phyloP scores from a whole-genome alignment of 2,329 filamentous ascomycete species.

The Aureobasidium sp. region DNA sequence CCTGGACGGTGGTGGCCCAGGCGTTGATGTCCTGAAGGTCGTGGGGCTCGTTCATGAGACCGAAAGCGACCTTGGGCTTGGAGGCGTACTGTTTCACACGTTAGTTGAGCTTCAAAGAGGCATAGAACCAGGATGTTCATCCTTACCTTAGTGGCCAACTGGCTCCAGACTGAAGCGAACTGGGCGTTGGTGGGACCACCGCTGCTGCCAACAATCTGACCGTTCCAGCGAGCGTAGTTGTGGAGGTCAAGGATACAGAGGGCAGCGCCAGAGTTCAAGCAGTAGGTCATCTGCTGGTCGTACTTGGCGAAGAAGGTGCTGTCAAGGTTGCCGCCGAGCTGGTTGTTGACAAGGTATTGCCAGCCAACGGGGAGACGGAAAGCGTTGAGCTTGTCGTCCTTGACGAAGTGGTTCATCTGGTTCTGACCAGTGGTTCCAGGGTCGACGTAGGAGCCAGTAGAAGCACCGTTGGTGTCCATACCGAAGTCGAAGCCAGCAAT shows the following conservation, averaged over 20 bases:
- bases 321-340: constrained; percentile 20
- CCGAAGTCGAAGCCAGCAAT: constrained; percentile 31
- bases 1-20: constrained; percentile 57
- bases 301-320: constrained; percentile 17
- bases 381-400: constrained; percentile 47
- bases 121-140: no score
- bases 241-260: constrained; percentile 25
- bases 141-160: constrained; percentile 42
- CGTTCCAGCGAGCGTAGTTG: constrained; percentile 47
- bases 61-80: constrained; percentile 52
- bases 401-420: constrained; percentile 48
- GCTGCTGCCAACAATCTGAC: constrained; percentile 53
- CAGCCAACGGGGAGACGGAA: constrained; percentile 48
- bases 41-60: constrained; percentile 64
- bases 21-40: constrained; percentile 43
- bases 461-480: constrained; percentile 33
- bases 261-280: constrained; percentile 17
- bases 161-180: constrained; percentile 52
- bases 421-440: constrained; percentile 27
- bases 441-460: constrained; percentile 25
- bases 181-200: constrained; percentile 51
- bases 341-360: constrained; percentile 20
- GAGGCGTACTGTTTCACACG: constrained; percentile 32
- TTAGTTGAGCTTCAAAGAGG: no score
- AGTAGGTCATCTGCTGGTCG: constrained; percentile 18